Conservation (phyloP, 164 flowering plant genomes). For the Platanus orientalis region DNA sequence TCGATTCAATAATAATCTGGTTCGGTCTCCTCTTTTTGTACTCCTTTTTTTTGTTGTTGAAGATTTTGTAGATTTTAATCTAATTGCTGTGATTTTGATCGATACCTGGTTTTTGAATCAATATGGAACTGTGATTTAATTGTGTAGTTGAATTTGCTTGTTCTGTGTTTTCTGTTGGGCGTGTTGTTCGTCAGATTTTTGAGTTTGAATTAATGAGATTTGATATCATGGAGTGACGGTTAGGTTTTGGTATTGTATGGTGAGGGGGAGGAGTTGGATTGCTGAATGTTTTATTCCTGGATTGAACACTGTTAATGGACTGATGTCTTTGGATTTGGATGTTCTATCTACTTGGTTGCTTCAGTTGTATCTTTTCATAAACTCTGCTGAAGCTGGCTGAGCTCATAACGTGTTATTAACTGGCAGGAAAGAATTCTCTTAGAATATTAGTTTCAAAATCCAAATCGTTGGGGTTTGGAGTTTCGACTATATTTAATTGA, state of each 20-base stretch:
- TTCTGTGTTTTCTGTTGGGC: neutral
- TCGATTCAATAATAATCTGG: conserved; percentile 93
- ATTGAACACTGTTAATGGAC: neutral
- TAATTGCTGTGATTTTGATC: neutral
- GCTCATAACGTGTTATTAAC: too few species aligned
- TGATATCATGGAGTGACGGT: neutral
- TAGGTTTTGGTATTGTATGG: neutral
- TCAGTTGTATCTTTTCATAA: neutral
- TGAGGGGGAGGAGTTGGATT: neutral
- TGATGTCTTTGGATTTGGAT: neutral
- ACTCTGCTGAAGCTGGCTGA: neutral
- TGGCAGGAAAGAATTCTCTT: too few species aligned
- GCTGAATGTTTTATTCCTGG: neutral
- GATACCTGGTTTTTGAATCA: neutral
- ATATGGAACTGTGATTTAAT: neutral
- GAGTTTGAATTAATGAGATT: neutral
- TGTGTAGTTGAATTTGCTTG: neutral
- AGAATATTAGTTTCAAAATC: too few species aligned
- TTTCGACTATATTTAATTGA: too few species aligned
- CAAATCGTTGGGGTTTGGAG: too few species aligned
- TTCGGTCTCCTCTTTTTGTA: conserved; percentile 20
- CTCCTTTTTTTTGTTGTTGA: too few species aligned
- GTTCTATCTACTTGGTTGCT: neutral
- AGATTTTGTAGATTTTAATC: too few species aligned
- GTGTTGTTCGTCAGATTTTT: neutral